Conservation (phyloP, 768 basidiomycete species). For the Lentinula lateritia region DNA sequence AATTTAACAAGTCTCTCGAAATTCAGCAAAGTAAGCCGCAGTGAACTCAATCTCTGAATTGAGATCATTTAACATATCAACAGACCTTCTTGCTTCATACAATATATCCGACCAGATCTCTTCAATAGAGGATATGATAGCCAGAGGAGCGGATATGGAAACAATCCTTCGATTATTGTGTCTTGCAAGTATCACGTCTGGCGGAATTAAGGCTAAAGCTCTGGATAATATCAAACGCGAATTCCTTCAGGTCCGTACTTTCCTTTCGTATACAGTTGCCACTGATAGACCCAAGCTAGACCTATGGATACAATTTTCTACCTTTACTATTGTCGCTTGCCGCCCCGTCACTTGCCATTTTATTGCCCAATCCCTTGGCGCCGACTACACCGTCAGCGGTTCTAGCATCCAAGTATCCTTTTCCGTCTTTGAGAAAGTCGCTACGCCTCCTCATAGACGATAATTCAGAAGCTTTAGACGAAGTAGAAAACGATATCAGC, state of each 20-base stretch:
- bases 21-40: conserved; percentile 82
- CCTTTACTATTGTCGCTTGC: conserved; percentile 64
- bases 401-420: conserved; percentile 60
- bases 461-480: conserved; percentile 65
- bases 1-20: conserved; percentile 89
- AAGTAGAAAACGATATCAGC: conserved; percentile 89
- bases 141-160: conserved; percentile 80
- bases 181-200: conserved; percentile 76
- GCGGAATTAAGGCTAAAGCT: conserved; percentile 82
- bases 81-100: conserved; percentile 93
- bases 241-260: conserved; percentile 59
- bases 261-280: conserved; percentile 12
- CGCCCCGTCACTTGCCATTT: conserved; percentile 59
- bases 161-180: conserved; percentile 77
- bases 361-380: conserved; percentile 67
- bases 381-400: conserved; percentile 35
- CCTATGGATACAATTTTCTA: conserved; percentile 72
- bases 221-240: conserved; percentile 90
- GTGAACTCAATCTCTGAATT: neutral
- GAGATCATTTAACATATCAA: neutral
- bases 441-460: conserved; percentile 93
- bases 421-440: conserved; percentile 67
- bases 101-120: conserved; percentile 73
- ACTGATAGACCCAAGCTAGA: conserved; percentile 27
- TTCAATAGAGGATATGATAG: conserved; percentile 89